A percentile compares a stretch with the other conserved stretches of the same genome.
Evolutionary conservation across 2,329 filamentous ascomycete species (phyloP).

Genomic region (Pezicula radicicola): DNA sequence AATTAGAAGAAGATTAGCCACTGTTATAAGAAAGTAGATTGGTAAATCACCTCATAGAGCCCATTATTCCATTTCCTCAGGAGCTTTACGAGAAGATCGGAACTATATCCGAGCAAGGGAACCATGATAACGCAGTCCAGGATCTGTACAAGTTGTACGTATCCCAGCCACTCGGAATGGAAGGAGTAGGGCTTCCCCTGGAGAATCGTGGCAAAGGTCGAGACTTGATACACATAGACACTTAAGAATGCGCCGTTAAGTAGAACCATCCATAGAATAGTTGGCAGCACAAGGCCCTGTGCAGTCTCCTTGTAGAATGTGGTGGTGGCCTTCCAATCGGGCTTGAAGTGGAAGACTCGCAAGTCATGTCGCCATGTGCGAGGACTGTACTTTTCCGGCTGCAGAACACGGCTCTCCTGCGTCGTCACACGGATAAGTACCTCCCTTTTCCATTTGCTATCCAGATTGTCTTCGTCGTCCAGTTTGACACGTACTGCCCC

Average conservation of each 20-base stretch:
- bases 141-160: neutral
- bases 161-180: neutral
- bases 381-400: no score
- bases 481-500: no score
- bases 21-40: no score
- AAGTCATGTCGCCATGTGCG: neutral
- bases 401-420: no score
- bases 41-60: no score
- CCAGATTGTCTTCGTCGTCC: no score
- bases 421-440: no score
- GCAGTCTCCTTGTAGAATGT: conserved; percentile 6
- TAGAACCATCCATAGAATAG: conserved; percentile 20
- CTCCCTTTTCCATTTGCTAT: no score
- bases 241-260: conserved; percentile 24
- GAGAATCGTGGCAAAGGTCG: conserved; percentile 19
- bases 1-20: no score
- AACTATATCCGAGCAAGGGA: neutral
- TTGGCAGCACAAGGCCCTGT: conserved; percentile 13
- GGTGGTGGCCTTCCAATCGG: neutral
- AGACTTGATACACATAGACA: conserved; percentile 20
- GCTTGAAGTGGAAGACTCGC: neutral
- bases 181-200: conserved; percentile 13
- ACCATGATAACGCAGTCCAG: neutral
- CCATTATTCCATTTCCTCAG: neutral
- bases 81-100: neutral